Conservation (phyloP, 2,329 filamentous ascomycete genomes). For the Zasmidium citrigriseum region DNA sequence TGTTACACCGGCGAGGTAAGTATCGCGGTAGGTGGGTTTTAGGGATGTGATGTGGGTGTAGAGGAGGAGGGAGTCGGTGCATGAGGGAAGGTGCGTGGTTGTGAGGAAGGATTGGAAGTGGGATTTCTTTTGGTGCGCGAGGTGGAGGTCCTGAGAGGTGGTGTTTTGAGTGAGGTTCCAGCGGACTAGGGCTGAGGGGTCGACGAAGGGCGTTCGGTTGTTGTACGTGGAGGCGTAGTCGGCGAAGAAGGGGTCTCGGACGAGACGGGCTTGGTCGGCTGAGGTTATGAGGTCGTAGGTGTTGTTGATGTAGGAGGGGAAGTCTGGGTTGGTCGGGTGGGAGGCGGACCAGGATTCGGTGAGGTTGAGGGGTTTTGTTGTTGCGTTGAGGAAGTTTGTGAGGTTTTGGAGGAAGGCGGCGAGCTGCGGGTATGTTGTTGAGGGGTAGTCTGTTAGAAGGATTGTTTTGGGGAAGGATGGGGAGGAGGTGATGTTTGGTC, state of each 20-base stretch:
- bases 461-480: background rate
- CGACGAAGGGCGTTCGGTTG: slow-evolving; percentile 48
- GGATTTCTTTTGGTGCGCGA: background rate
- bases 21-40: background rate
- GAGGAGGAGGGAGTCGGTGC: background rate
- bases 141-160: background rate
- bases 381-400: too few species aligned
- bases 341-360: too few species aligned
- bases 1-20: slow-evolving; percentile 1
- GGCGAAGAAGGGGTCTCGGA: slow-evolving; percentile 49
- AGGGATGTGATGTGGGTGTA: background rate
- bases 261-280: slow-evolving; percentile 44
- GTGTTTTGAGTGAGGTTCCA: background rate
- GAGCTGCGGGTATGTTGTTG: slow-evolving; percentile 26
- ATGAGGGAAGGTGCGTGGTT: background rate
- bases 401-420: slow-evolving; percentile 30
- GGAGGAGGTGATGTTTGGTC: slow-evolving; percentile 40
- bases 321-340: too few species aligned
- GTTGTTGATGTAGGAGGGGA: slow-evolving; percentile 24
- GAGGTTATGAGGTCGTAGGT: slow-evolving; percentile 48
- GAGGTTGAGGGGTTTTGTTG: too few species aligned
- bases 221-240: slow-evolving; percentile 48
- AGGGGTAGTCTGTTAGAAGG: background rate
- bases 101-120: background rate
- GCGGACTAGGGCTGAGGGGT: slow-evolving; percentile 36